Percentiles rank a stretch among this genome's conserved stretches.
phyloP scores from a whole-genome alignment of 202 grass and related monocot genomes.

The Zizania palustris region DNA sequence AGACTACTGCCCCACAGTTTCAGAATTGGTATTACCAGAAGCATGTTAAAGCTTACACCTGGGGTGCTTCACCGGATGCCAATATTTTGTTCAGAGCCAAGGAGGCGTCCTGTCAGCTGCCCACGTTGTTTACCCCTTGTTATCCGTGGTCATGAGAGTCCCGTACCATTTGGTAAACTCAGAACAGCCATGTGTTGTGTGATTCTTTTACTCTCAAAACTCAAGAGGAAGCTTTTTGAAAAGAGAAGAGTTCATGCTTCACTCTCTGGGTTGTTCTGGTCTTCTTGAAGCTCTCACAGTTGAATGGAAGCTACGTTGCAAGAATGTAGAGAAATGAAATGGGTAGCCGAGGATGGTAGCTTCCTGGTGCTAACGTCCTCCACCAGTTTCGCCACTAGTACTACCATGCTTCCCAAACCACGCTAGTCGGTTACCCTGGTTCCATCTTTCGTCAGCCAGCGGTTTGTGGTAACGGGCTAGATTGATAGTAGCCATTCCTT shows the following conservation, averaged over 20 bases:
- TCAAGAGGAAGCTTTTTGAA: conserved; percentile 1
- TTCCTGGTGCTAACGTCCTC: conserved; percentile 5
- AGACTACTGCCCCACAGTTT: too few relatives aligned
- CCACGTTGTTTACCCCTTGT: background rate
- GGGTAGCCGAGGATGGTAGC: background rate
- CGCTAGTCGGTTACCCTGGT: too few relatives aligned
- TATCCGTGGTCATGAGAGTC: background rate
- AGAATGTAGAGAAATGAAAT: background rate
- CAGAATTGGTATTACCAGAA: too few relatives aligned
- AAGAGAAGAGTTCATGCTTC: background rate
- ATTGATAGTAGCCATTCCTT: too few relatives aligned
- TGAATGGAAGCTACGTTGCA: conserved; percentile 27
- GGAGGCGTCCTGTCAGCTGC: background rate
- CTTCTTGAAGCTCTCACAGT: conserved; percentile 33
- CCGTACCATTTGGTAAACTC: background rate
- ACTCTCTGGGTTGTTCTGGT: background rate
- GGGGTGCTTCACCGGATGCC: background rate
- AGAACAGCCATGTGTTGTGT: background rate
- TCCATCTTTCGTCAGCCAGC: too few relatives aligned
- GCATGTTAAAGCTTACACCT: too few relatives aligned
- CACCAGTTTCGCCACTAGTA: too few relatives aligned
- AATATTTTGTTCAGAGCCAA: background rate
- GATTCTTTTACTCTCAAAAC: too few relatives aligned
- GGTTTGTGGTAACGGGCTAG: too few relatives aligned
- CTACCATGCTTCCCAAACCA: too few relatives aligned